These are phyloP conservation scores for Tripterygium wilfordii DNA, from an alignment of 177 flowering plant genomes.

Conservation along the genomic window DNA sequence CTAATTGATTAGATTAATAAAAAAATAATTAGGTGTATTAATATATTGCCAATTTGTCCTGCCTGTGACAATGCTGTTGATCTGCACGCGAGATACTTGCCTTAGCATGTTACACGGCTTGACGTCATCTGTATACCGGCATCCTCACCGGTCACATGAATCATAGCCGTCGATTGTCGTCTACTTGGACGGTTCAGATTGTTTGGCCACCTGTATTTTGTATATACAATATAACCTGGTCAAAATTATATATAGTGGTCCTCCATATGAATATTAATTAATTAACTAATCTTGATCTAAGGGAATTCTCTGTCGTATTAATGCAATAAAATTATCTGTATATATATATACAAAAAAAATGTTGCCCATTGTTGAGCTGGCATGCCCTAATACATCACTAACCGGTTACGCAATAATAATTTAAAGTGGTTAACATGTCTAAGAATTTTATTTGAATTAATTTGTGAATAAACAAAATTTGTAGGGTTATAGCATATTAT, in stretches of 20 bases:
- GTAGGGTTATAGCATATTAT: no score
- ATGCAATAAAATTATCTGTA: no score
- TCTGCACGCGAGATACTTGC: conserved; percentile 25
- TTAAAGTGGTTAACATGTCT: no score
- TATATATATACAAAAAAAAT: no score
- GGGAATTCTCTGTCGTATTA: no score
- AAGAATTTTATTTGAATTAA: no score
- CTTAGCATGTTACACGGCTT: conserved; percentile 8
- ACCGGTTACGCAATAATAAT: no score
- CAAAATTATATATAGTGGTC: no score
- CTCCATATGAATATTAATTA: neutral
- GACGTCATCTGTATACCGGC: conserved; percentile 9
- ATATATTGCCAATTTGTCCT: neutral
- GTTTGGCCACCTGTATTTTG: neutral
- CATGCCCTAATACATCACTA: no score
- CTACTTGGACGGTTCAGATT: conserved; percentile 12
- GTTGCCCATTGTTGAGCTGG: no score
- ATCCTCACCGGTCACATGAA: conserved; percentile 2
- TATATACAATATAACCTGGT: neutral
- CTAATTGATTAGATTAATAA: neutral
- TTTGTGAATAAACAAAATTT: no score
- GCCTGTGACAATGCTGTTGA: conserved; percentile 4
- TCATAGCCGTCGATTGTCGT: conserved; percentile 2
- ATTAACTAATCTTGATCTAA: neutral
- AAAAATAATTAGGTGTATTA: no score